Percentiles rank a stretch among this genome's conserved stretches.
Evolutionary conservation across 306 rosid genomes (phyloP).

Genomic region (Acmispon strigosus): DNA sequence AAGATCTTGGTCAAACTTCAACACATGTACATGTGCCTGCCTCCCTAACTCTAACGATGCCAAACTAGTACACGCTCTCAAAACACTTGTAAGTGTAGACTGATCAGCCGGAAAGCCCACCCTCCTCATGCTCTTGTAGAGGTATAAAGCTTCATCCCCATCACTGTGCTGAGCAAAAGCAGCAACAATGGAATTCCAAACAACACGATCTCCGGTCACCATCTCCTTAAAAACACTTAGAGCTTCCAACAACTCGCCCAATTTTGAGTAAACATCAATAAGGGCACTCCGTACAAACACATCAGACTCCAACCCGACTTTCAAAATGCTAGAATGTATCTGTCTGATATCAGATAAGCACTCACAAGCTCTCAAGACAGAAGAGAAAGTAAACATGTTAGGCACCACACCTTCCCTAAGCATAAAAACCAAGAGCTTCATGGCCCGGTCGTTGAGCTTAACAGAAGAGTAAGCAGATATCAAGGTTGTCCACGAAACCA

Average conservation of each 20-base stretch:
- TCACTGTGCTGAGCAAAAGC: slow-evolving; percentile 83
- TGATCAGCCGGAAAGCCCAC: slow-evolving; percentile 51
- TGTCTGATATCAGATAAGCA: slow-evolving; percentile 44
- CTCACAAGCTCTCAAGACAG: slow-evolving; percentile 72
- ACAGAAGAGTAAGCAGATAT: slow-evolving; percentile 60
- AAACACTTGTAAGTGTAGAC: slow-evolving; percentile 65
- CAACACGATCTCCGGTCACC: slow-evolving; percentile 61
- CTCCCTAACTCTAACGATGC: slow-evolving; percentile 76
- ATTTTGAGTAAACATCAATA: slow-evolving; percentile 63
- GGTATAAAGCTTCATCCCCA: slow-evolving; percentile 64
- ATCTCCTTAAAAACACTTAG: slow-evolving; percentile 56
- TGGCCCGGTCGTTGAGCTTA: slow-evolving; percentile 45
- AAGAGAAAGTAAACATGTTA: slow-evolving; percentile 77
- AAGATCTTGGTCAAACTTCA: slow-evolving; percentile 68
- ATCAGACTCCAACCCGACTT: slow-evolving; percentile 80
- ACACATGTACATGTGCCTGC: slow-evolving; percentile 65
- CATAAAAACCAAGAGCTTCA: slow-evolving; percentile 55
- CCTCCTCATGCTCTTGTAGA: slow-evolving; percentile 67
- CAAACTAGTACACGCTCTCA: slow-evolving; percentile 72
- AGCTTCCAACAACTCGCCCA: slow-evolving; percentile 58
- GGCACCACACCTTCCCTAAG: slow-evolving; percentile 74
- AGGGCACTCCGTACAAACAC: slow-evolving; percentile 73
- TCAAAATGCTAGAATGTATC: slow-evolving; percentile 54
- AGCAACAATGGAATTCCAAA: slow-evolving; percentile 81
- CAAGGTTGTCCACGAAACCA: slow-evolving; percentile 78